Evolutionary conservation across 2,329 filamentous ascomycete species (phyloP).

Genomic region (Didymella keratinophila): DNA sequence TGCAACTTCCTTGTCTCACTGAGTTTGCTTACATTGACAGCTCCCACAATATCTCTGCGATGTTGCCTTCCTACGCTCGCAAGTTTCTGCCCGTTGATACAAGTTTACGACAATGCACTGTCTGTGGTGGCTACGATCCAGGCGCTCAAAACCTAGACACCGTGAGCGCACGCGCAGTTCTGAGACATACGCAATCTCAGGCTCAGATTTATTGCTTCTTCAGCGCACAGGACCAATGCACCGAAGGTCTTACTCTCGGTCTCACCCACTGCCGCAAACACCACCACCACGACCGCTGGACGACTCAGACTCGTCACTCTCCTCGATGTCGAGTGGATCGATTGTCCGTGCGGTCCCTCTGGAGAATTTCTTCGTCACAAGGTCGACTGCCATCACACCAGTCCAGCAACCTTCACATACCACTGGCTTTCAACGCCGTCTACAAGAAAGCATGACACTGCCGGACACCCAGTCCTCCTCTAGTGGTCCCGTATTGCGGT

Average conservation of each 20-base stretch:
- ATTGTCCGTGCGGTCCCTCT: background rate
- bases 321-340: background rate
- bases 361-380: background rate
- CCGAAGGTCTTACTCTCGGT: background rate
- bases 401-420: background rate
- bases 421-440: background rate
- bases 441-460: background rate
- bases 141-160: background rate
- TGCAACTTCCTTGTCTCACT: conserved; percentile 1
- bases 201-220: too few relatives aligned
- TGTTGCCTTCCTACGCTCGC: background rate
- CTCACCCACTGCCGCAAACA: conserved; percentile 1
- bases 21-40: conserved; percentile 6
- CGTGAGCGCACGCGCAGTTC: background rate
- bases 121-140: background rate
- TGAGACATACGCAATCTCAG: background rate
- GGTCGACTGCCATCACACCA: background rate
- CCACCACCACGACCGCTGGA: background rate
- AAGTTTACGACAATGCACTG: background rate
- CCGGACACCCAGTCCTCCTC: background rate
- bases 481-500: background rate
- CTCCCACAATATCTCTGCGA: background rate
- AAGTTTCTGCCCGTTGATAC: background rate
- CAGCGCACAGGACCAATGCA: background rate
- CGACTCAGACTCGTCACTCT: background rate